phyloP scores from a whole-genome alignment of 2,329 filamentous ascomycete species.

The Fusarium fracticaudum region DNA sequence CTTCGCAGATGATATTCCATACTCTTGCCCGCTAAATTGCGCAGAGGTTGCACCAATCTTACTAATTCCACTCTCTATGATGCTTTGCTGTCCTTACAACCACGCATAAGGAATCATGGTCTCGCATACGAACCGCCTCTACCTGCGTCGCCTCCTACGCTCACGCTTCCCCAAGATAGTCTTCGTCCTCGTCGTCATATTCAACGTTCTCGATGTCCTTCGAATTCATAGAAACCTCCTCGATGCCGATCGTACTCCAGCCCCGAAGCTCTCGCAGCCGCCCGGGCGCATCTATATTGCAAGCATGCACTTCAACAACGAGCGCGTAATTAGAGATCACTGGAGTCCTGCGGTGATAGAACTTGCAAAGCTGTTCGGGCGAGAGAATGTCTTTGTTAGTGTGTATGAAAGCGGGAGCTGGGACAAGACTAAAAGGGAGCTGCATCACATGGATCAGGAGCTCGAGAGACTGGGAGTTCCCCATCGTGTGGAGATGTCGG shows the following conservation, averaged over 20 bases:
- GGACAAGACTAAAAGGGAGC: slow-evolving; percentile 72
- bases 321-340: slow-evolving; percentile 64
- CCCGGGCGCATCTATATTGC: slow-evolving; percentile 70
- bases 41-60: background rate
- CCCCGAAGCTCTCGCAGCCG: slow-evolving; percentile 41
- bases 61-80: slow-evolving; percentile 18
- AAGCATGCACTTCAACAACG: slow-evolving; percentile 75
- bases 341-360: slow-evolving; percentile 71
- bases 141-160: slow-evolving; percentile 51
- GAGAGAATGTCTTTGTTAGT: slow-evolving; percentile 73
- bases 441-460: slow-evolving; percentile 64
- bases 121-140: slow-evolving; percentile 46
- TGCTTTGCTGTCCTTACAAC: slow-evolving; percentile 31
- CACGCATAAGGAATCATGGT: slow-evolving; percentile 43
- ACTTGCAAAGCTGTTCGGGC: slow-evolving; percentile 65
- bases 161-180: slow-evolving; percentile 48
- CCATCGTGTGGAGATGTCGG: slow-evolving; percentile 65
- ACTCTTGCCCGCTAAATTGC: background rate
- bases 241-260: slow-evolving; percentile 39
- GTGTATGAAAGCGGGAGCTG: slow-evolving; percentile 75
- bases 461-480: slow-evolving; percentile 63
- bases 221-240: slow-evolving; percentile 49
- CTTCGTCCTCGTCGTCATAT: slow-evolving; percentile 47
- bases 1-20: background rate
- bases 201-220: slow-evolving; percentile 53